Evolutionary conservation across 768 basidiomycete genomes (phyloP), one percentile per base, ranked within the genome.

Genomic region (Strobilomyces dryophilus): DNA sequence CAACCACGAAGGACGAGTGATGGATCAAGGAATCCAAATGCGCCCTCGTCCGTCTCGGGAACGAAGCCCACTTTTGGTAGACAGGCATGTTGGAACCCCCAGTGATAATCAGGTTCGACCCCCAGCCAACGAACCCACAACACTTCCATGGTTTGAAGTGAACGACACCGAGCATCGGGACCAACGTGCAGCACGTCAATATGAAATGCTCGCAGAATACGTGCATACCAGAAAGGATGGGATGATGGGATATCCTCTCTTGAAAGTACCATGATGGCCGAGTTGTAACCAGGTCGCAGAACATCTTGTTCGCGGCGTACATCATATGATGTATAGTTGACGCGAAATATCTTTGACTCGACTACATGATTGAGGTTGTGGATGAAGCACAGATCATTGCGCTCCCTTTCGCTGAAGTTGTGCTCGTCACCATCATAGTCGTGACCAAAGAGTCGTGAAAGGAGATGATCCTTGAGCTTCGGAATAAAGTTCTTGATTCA

Each of bases 161-260:
- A 40, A 18, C 11, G 39, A 11, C 18, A 18, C 7, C 9, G 39
- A 8, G 39, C 9, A 40, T 53, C n/a, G 1, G 3, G 8, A 5
- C 47, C 55, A 2, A 35, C 14, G 29, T 64, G 52, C 2, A 46
- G 4, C 1, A 66, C 55, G 2, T 53, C n/a, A 4, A 58, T 56
- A 24, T 64, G 56, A 48, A 61, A 66, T 1, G 69, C 59, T 4
- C 61, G 56, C 15, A 60, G 24, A 7, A 65, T 57, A 32, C 54
- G 32, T 0, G 61, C 57, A 43, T 69, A 67, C 61, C 61, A 62
- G 35, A 56, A 67, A 3, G 59, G 61, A 42, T 65, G 59, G 3
- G 51, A 14, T 24, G 57, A 36, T 1, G 18, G 14, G 10, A 34
- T 47, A 17, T 63, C 49, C 49, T 64, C 61, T 0, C 26, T 29